Evolutionary conservation across 75 land plant genomes (phyloP).

Genomic region (Azolla pinnata): DNA sequence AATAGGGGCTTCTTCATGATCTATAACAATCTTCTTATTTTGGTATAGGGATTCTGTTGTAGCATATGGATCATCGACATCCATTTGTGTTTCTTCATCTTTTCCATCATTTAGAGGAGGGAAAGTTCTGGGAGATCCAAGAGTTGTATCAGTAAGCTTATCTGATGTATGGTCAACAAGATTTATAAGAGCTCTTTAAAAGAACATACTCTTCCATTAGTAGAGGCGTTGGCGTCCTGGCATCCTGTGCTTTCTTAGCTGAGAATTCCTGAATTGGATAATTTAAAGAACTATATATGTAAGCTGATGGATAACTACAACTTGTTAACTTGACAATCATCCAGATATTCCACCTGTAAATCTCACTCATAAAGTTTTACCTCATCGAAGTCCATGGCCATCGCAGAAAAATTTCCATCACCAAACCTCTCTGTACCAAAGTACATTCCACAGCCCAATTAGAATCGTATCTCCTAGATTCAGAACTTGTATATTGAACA

Average conservation of each 20-base stretch:
- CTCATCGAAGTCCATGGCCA: not conserved
- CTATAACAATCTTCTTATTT: not conserved
- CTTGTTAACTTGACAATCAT: too few species aligned
- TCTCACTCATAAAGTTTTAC: too few species aligned
- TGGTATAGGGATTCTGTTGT: not conserved
- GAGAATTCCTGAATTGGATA: constrained; percentile 5
- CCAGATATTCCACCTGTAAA: too few species aligned
- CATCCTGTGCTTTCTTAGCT: not conserved
- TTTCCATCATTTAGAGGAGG: not conserved
- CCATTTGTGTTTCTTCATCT: constrained; percentile 1
- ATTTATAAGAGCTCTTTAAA: not conserved
- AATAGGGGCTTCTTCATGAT: not conserved
- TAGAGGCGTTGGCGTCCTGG: not conserved
- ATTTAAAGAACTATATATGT: too few species aligned
- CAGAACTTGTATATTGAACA: too few species aligned
- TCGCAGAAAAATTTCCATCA: not conserved
- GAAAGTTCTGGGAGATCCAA: not conserved
- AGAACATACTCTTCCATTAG: constrained; percentile 2
- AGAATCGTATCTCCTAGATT: too few species aligned
- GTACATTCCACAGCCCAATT: too few species aligned
- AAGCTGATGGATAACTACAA: too few species aligned
- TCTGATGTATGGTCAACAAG: not conserved
- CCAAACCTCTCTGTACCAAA: constrained; percentile 7
- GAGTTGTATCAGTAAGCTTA: not conserved
- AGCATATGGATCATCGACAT: not conserved